These are phyloP conservation scores for Thielaviopsis euricoi DNA, from an alignment of 2,329 filamentous ascomycete species.

Conservation along the genomic window DNA sequence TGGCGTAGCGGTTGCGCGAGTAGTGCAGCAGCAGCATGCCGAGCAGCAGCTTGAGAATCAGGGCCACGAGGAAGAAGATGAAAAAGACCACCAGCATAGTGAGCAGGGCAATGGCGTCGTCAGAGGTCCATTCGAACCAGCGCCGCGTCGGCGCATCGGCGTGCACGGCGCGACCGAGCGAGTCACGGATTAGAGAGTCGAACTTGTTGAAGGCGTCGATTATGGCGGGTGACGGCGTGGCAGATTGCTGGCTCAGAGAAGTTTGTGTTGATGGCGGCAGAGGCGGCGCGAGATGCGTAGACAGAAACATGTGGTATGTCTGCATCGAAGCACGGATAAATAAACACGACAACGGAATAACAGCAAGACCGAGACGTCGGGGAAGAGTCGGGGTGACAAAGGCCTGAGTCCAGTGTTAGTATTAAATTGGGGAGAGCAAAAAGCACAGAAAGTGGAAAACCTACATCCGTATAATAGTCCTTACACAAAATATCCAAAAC, in stretches of 20 bases:
- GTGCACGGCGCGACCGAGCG: conserved; percentile 59
- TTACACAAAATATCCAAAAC: conserved; percentile 91
- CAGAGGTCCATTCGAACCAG: conserved; percentile 44
- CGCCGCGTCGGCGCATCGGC: conserved; percentile 18
- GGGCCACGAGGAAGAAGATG: conserved; percentile 65
- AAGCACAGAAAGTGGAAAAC: conserved; percentile 17
- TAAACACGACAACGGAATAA: conserved; percentile 82
- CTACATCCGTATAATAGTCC: conserved; percentile 88
- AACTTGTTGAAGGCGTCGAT: conserved; percentile 64
- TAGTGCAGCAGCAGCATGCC: conserved; percentile 78
- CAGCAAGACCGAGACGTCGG: conserved; percentile 72
- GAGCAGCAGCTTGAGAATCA: conserved; percentile 70
- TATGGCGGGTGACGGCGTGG: conserved; percentile 53
- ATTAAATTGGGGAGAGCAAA: neutral
- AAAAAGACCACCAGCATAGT: conserved; percentile 84
- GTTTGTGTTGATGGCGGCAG: conserved; percentile 48
- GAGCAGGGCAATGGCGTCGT: conserved; percentile 55
- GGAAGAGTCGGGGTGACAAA: conserved; percentile 85
- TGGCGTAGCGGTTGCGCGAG: conserved; percentile 59
- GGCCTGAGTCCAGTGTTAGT: conserved; percentile 33
- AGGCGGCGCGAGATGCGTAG: conserved; percentile 66
- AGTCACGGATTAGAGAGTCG: conserved; percentile 57
- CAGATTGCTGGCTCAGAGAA: conserved; percentile 46
- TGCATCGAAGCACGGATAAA: conserved; percentile 91
- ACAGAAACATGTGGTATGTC: conserved; percentile 96